A percentile compares a stretch with the other conserved stretches of the same genome.
phyloP scores from a whole-genome alignment of 1,284 basidiomycete species.

The Puccinia hordei region DNA sequence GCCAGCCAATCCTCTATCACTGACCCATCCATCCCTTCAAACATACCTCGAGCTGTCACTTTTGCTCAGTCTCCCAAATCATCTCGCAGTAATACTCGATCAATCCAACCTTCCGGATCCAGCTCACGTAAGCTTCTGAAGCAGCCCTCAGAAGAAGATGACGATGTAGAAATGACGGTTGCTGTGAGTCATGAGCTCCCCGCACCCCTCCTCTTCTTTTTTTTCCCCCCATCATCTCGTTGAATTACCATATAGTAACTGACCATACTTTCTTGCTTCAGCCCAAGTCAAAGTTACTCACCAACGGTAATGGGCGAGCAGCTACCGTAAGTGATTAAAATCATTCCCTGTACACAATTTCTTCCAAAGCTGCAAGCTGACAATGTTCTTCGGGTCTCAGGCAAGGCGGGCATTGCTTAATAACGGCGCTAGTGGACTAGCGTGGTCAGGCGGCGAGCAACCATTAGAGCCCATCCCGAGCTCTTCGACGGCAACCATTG shows the following conservation, averaged over 20 bases:
- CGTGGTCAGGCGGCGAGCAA: background rate
- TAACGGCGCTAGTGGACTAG: background rate
- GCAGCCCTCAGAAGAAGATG: conserved; percentile 16
- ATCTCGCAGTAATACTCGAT: conserved; percentile 16
- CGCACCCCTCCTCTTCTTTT: too few relatives aligned
- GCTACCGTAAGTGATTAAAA: conserved; percentile 27
- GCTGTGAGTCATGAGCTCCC: background rate
- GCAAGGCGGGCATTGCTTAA: conserved; percentile 6
- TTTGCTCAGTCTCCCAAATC: conserved; percentile 2
- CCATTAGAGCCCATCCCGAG: conserved; percentile 5
- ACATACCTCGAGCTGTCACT: background rate
- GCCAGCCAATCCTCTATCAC: background rate
- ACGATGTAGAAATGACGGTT: conserved; percentile 11
- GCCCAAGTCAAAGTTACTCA: conserved; percentile 15
- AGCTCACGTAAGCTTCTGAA: background rate
- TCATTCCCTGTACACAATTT: background rate
- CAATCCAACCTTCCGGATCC: background rate
- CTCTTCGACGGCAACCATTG: conserved; percentile 6
- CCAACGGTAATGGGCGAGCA: conserved; percentile 1
- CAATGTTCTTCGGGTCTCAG: background rate
- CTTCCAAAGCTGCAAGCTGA: background rate
- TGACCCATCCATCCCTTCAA: background rate
- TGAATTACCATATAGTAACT: too few relatives aligned
- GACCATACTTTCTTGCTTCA: conserved; percentile 1
- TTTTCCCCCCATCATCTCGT: too few relatives aligned